Conservation (phyloP, 2,329 filamentous ascomycete genomes). For the Sclerotinia subarctica region DNA sequence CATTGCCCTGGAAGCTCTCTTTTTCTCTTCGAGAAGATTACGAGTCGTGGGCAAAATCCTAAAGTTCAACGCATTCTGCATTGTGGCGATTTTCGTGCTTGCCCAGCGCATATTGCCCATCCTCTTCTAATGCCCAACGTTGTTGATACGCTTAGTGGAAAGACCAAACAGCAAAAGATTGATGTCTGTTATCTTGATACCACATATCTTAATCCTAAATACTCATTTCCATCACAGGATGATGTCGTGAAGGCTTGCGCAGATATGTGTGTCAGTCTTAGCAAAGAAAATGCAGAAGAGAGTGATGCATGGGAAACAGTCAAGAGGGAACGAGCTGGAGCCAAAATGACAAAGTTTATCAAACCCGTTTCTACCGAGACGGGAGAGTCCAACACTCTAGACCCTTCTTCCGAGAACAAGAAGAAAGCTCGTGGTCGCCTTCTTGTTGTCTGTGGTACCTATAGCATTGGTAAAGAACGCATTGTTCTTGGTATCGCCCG, state of each 20-base stretch:
- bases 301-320: constrained; percentile 54
- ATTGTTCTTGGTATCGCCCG: constrained; percentile 90
- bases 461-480: constrained; percentile 96
- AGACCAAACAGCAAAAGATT: constrained; percentile 76
- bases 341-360: constrained; percentile 62
- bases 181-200: constrained; percentile 97
- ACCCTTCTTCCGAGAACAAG: constrained; percentile 19
- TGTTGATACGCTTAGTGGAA: constrained; percentile 66
- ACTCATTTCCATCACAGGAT: constrained; percentile 85
- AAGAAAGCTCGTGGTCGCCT: constrained; percentile 59
- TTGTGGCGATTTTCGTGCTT: constrained; percentile 94
- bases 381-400: constrained; percentile 30
- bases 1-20: constrained; percentile 94
- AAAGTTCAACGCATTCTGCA: constrained; percentile 79
- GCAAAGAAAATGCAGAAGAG: constrained; percentile 59
- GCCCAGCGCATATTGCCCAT: constrained; percentile 77
- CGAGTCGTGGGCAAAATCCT: constrained; percentile 57
- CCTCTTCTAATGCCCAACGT: constrained; percentile 75
- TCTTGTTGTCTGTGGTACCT: constrained; percentile 90
- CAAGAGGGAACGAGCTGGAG: constrained; percentile 52
- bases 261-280: constrained; percentile 78
- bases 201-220: constrained; percentile 93
- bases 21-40: constrained; percentile 82
- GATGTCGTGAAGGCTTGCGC: constrained; percentile 86
- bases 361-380: constrained; percentile 38